Conservation (phyloP, 805 yeast species). For the Wickerhamiella sergipiensis region DNA sequence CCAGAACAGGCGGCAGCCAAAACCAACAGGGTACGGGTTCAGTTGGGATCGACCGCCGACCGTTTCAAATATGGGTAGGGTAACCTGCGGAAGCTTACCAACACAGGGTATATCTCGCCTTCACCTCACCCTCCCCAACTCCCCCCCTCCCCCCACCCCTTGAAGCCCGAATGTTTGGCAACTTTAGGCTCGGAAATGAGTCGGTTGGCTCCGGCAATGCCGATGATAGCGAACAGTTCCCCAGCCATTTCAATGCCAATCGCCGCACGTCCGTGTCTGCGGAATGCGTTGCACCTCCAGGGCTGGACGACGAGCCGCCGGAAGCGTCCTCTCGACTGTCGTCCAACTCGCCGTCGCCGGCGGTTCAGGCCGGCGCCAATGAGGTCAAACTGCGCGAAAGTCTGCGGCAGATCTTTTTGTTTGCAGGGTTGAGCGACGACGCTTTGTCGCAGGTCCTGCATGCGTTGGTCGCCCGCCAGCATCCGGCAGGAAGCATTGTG, state of each 20-base stretch:
- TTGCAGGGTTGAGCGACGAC: conserved; percentile 67
- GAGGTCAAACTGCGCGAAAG: conserved; percentile 55
- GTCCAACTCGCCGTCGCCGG: neutral
- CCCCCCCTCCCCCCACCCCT: neutral
- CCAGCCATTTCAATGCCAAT: conserved; percentile 10
- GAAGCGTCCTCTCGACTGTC: neutral
- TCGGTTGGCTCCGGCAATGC: conserved; percentile 1
- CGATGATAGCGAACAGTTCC: conserved; percentile 7
- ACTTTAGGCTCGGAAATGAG: conserved; percentile 12
- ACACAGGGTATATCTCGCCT: neutral
- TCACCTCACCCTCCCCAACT: no score
- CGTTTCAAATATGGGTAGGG: neutral
- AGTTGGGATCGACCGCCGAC: neutral
- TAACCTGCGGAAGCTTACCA: neutral
- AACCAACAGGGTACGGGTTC: neutral
- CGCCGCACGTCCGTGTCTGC: conserved; percentile 8
- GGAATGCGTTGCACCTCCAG: conserved; percentile 1
- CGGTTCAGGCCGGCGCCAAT: conserved; percentile 7
- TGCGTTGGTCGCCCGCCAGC: conserved; percentile 67
- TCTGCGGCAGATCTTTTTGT: conserved; percentile 71
- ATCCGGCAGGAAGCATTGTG: conserved; percentile 46
- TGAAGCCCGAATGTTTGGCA: conserved; percentile 8
- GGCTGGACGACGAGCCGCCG: neutral
- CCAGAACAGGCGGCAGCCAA: no score
- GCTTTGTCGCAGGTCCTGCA: conserved; percentile 63